Conservation (phyloP, 2,329 filamentous ascomycete genomes). For the Niveomyces coronatus region DNA sequence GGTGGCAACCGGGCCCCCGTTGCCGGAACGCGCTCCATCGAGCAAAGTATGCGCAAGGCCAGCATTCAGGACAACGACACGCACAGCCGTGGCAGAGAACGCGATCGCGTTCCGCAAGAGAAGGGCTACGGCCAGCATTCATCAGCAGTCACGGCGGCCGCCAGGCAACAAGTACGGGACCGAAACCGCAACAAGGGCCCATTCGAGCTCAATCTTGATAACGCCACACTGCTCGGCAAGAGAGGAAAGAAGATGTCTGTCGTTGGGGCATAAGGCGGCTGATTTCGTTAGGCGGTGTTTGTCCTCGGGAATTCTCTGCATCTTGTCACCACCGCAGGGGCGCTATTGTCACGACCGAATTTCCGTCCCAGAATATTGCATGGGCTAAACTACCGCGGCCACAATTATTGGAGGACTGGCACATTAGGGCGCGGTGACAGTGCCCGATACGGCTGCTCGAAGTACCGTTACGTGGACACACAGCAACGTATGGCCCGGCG, state of each 20-base stretch:
- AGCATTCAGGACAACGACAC: constrained; percentile 49
- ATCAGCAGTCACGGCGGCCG: constrained; percentile 71
- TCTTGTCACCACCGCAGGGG: too few relatives aligned
- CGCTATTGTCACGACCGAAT: too few relatives aligned
- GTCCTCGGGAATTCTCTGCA: too few relatives aligned
- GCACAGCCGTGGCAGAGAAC: constrained; percentile 18
- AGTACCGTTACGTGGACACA: too few relatives aligned
- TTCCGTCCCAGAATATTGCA: too few relatives aligned
- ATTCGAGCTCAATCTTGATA: constrained; percentile 87
- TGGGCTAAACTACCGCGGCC: too few relatives aligned
- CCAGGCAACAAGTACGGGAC: constrained; percentile 65
- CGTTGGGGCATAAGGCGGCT: constrained; percentile 25
- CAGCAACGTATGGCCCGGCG: constrained; percentile 5
- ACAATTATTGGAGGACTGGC: not conserved
- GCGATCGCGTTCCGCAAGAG: constrained; percentile 22
- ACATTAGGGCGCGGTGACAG: too few relatives aligned
- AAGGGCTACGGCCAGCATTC: constrained; percentile 86
- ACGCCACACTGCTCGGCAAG: constrained; percentile 78
- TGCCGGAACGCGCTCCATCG: constrained; percentile 54
- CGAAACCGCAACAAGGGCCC: constrained; percentile 62
- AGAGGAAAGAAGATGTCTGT: constrained; percentile 44
- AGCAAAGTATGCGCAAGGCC: constrained; percentile 78
- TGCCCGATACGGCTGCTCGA: too few relatives aligned
- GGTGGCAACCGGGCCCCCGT: constrained; percentile 50
- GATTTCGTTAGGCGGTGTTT: constrained; percentile 2